Evolutionary conservation across 169 alveolate genomes (phyloP).

Genomic region (Plasmodium vivax): DNA sequence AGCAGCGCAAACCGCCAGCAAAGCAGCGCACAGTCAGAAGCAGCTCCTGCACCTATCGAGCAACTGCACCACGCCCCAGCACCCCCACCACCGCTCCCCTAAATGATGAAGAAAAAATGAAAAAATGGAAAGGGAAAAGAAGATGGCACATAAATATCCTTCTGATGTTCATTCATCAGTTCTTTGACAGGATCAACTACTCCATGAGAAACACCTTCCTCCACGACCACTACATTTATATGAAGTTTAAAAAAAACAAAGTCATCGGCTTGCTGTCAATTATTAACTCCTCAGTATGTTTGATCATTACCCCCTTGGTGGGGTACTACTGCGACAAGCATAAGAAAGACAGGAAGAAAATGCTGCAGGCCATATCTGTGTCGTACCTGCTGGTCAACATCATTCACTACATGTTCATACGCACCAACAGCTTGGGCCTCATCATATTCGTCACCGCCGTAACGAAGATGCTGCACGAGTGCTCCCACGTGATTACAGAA

Average conservation of each 20-base stretch:
- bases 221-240: conserved; percentile 50
- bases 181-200: conserved; percentile 55
- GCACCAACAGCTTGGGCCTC: conserved; percentile 34
- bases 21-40: neutral
- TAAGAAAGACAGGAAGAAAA: conserved; percentile 37
- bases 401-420: conserved; percentile 58
- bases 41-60: neutral
- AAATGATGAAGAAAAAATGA: conserved; percentile 68
- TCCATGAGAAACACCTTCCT: conserved; percentile 67
- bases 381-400: conserved; percentile 41
- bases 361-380: conserved; percentile 20
- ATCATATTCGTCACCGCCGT: conserved; percentile 59
- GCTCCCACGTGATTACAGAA: conserved; percentile 62
- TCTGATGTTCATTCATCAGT: conserved; percentile 59
- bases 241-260: conserved; percentile 58
- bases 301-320: conserved; percentile 40
- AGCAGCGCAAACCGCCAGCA: no score
- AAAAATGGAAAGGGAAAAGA: conserved; percentile 65
- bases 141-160: conserved; percentile 67
- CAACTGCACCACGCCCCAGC: no score
- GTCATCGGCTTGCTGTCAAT: conserved; percentile 46
- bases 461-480: conserved; percentile 59
- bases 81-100: neutral
- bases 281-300: conserved; percentile 57
- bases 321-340: conserved; percentile 69